These are phyloP conservation scores for Tilletia indica DNA, from an alignment of 1,284 basidiomycete species.

Conservation along the genomic window DNA sequence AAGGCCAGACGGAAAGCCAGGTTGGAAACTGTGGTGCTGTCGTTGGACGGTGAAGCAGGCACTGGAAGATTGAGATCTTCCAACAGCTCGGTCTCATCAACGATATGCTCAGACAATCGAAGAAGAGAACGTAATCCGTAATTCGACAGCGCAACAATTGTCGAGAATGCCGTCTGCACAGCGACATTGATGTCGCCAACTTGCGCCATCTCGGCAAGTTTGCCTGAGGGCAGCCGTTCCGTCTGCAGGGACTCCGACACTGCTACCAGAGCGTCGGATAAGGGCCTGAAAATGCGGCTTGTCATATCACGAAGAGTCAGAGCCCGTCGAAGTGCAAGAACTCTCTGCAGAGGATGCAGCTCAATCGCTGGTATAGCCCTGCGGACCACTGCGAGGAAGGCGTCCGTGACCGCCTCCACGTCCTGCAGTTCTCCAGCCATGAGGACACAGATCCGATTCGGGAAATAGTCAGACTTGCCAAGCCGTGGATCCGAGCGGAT, in stretches of 20 bases:
- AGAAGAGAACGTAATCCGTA: conserved; percentile 1
- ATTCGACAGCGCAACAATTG: not conserved
- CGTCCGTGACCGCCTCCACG: not conserved
- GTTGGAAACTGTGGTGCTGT: not conserved
- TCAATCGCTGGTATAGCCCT: conserved; percentile 3
- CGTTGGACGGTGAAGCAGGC: not conserved
- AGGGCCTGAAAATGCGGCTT: conserved; percentile 10
- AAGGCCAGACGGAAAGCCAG: not conserved
- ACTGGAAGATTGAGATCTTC: not conserved
- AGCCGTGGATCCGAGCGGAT: conserved; percentile 1
- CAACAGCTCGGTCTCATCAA: conserved; percentile 1
- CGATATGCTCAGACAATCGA: conserved; percentile 13
- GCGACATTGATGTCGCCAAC: not conserved
- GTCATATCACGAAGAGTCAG: conserved; percentile 10
- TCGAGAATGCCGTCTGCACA: not conserved
- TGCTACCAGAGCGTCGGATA: not conserved
- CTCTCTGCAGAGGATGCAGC: not conserved
- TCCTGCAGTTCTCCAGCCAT: conserved; percentile 12
- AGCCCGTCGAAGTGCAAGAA: conserved; percentile 6
- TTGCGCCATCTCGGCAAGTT: not conserved
- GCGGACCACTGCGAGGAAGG: not conserved
- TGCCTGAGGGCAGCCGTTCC: not conserved
- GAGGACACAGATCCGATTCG: not conserved
- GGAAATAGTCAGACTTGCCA: no score
- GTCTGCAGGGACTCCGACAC: not conserved